Base-by-base conservation (phyloP, 345 rosid species). In the Mallotus nudiflorus region DNA sequence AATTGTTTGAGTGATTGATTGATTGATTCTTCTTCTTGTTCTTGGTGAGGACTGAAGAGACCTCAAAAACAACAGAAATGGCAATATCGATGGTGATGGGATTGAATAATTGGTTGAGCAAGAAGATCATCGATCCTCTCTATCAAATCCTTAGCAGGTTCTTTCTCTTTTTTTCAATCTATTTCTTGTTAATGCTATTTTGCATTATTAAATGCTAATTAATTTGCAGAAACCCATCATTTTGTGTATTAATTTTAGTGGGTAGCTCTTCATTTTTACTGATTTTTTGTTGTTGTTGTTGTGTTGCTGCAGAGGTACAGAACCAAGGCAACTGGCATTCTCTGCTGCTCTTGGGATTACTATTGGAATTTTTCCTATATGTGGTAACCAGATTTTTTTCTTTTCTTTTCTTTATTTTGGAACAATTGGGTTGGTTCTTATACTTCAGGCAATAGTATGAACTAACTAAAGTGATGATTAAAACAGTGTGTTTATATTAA, bases 311-410 rank as follows among this genome's bases (percentile, higher is more conserved):
- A 92, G 95, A 76, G 92, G 97, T 70, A 82, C 91, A 55, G 97
- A 91, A 76, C 97, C 99, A 20, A 90, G 82, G 85, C 96, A 87
- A 78, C 68, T 94, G 75, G 97, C 97, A 1, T 87, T 91, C 71
- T 91, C 99, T 61, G 81, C 92, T 15, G 97, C 99, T 75, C 76
- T 92, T 63, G 99, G 99, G n/a, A 56, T 89, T 67, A 87, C 97
- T 40, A 45, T 94, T 58, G 97, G 97, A 73, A 66, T 94, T 20
- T 94, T 94, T 70, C 97, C 97, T n/a, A 87, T 94, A 46, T 92
- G 97, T 49, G 99, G 99, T 90, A 71, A 57, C 78, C 29, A 22
- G 27, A 25, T 37, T 35, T 28, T 29, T 4, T n/a, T n/a, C n/a
- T n/a, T n/a, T n/a, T n/a, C n/a, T n/a, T n/a, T n/a, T n/a, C n/a